A percentile compares a stretch with the other conserved stretches of the same genome.
These are phyloP conservation scores for Cucurbita maxima DNA, from an alignment of 306 rosid genomes.

Conservation along the genomic window DNA sequence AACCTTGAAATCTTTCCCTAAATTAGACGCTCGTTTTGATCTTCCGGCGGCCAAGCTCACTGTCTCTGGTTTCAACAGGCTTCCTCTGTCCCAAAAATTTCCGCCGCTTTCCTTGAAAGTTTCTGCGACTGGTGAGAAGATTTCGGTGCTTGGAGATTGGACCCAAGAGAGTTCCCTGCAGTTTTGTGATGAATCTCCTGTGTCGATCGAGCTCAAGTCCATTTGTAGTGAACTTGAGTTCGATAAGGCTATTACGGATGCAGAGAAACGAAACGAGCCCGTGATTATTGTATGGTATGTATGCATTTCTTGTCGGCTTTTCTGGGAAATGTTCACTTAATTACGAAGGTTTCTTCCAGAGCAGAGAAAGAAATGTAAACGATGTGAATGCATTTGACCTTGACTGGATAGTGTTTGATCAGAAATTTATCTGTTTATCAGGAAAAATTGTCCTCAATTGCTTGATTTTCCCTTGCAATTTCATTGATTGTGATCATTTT, in stretches of 20 bases:
- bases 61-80: neutral
- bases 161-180: constrained; percentile 21
- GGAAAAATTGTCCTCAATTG: neutral
- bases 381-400: neutral
- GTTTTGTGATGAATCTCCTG: constrained; percentile 35
- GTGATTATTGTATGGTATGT: constrained; percentile 33
- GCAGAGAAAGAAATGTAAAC: neutral
- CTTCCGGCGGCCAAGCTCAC: neutral
- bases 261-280: constrained; percentile 20
- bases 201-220: constrained; percentile 27
- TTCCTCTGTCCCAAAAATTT: neutral
- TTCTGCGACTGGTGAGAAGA: neutral
- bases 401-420: neutral
- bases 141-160: constrained; percentile 9
- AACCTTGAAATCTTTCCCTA: neutral
- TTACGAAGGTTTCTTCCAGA: neutral
- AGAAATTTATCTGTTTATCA: neutral
- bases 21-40: constrained; percentile 11
- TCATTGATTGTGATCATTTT: neutral
- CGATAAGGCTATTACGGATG: constrained; percentile 27
- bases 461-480: neutral
- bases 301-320: neutral
- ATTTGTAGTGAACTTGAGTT: constrained; percentile 31
- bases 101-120: constrained; percentile 5
- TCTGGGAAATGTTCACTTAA: neutral